Evolutionary conservation across 495 filamentous ascomycete genomes (phyloP).

Genomic region (Tetracladium setigerum): DNA sequence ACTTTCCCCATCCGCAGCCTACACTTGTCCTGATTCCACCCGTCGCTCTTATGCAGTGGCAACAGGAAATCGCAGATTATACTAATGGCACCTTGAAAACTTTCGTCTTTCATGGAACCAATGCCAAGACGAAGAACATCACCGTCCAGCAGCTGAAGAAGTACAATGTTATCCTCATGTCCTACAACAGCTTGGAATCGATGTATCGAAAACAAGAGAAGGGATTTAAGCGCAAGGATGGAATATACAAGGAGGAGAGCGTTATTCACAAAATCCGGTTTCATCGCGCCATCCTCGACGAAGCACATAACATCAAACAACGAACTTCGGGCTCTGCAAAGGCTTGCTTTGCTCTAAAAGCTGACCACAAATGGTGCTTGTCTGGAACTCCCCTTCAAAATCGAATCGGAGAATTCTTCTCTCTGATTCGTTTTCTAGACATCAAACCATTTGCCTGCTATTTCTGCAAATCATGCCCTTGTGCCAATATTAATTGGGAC

Average conservation of each 20-base stretch:
- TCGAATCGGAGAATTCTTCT: constrained; percentile 96
- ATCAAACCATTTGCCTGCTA: constrained; percentile 85
- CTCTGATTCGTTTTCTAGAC: constrained; percentile 82
- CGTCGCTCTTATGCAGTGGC: constrained; percentile 96
- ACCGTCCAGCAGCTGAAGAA: constrained; percentile 63
- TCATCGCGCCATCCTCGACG: constrained; percentile 89
- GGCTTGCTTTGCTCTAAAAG: constrained; percentile 83
- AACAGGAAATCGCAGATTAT: constrained; percentile 85
- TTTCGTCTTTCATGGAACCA: constrained; percentile 81
- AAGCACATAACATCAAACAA: constrained; percentile 94
- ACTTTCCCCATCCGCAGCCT: constrained; percentile 74
- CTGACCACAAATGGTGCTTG: constrained; percentile 87
- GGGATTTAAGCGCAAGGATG: constrained; percentile 74
- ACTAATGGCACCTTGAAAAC: constrained; percentile 85
- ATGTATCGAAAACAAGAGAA: constrained; percentile 88
- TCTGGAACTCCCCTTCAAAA: constrained; percentile 94
- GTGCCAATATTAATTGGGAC: constrained; percentile 76
- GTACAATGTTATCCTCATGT: constrained; percentile 93
- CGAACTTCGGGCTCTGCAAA: constrained; percentile 84
- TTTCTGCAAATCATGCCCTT: constrained; percentile 79
- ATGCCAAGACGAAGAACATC: constrained; percentile 70
- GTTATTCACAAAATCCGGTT: constrained; percentile 80
- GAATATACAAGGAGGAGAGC: constrained; percentile 72
- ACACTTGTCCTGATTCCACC: constrained; percentile 89
- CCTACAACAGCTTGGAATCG: constrained; percentile 88